Base-by-base conservation (phyloP, 768 basidiomycete genomes). In the Mrakia hoshinonis region DNA sequence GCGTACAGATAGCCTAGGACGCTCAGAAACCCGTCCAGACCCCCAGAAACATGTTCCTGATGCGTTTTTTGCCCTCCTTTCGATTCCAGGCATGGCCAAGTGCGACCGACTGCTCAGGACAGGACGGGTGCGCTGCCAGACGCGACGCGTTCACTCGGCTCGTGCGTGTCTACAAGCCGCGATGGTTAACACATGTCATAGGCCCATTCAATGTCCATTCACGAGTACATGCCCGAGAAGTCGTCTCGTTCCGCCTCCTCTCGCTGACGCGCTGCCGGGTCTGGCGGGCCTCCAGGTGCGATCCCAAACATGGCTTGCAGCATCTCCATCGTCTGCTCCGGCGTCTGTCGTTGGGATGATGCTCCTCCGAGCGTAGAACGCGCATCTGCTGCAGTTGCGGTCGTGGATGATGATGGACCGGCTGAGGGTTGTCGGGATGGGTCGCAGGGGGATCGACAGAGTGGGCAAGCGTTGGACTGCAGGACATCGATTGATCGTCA, bases 391-490 rank as follows among this genome's bases (percentile, higher is more conserved):
- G 60, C 29, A 36, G 60, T 36, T 5, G 20, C 4, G 18, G 69
- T 43, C 0, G 34, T 2, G 64, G 62, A 5, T 4, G 39, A n/a
- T 18, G 9, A 24, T 22, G 54, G 54, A n/a, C n/a, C n/a, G 47
- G 52, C 20, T 20, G 66, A n/a, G 26, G 46, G n/a, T 13, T n/a
- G 18, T 20, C n/a, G 54, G 18, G 70, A 71, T 12, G 62, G 70
- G 13, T 71, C 70, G 64, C 64, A 66, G 0, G 15, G 20, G 0
- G 26, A 6, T 3, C 70, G 52, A 22, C 70, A 71, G 29, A 71
- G 70, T 7, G 70, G 70, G 24, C 70, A 71, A 11, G 70, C 54
- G 34, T 71, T 71, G 12, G 70, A 55, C 70, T 71, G 39, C 1
- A 6, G 12, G n/a, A 63, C 2, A 38, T n/a, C 24, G n/a, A 49